Evolutionary conservation across 495 filamentous ascomycete genomes (phyloP), one percentile per base, ranked within the genome.

Genomic region (Penicillium parvum): DNA sequence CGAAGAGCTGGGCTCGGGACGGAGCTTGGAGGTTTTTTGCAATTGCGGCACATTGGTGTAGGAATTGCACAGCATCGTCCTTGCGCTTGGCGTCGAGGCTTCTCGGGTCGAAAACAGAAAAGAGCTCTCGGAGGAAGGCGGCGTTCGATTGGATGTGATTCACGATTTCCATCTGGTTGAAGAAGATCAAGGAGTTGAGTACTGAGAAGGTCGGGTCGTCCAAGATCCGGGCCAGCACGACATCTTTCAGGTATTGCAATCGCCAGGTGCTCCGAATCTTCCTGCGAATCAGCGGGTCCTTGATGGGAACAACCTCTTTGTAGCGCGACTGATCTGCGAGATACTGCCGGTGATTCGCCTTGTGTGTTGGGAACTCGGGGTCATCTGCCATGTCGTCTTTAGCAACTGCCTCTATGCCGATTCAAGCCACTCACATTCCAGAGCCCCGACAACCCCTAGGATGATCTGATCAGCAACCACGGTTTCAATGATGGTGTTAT

Each of bases 121-220:
- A 98, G n/a, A 97, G 72, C 49, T 97, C 86, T 50, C 80, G 83
- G 15, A 97, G 69, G 61, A 94, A 96, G 7, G 65, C 64, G 7
- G 67, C 72, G 52, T 91, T 95, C 11, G 71, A 70, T 62, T 96
- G 90, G 17, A 98, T 75, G 65, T 96, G 87, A 53, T 88, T 84
- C 33, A 97, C 84, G 57, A 98, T 96, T 56, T 98, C 92, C 50
- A 97, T 90, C 69, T 98, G 92, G 63, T 96, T 90, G 75, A 90
- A 98, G 72, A 96, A 98, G 43, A 98, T 98, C 57, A 97, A 76
- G 32, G 89, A 95, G 71, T 97, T 98, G 41, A 98, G 82, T 21
- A 97, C 91, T 11, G 88, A 92, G 56, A 97, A 98, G 20, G 92
- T 98, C 42, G 91, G 92, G 58, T 98, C 92, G 63, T 98, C 92